phyloP scores from a whole-genome alignment of 805 yeast species.

The Pichia cabralensis region DNA sequence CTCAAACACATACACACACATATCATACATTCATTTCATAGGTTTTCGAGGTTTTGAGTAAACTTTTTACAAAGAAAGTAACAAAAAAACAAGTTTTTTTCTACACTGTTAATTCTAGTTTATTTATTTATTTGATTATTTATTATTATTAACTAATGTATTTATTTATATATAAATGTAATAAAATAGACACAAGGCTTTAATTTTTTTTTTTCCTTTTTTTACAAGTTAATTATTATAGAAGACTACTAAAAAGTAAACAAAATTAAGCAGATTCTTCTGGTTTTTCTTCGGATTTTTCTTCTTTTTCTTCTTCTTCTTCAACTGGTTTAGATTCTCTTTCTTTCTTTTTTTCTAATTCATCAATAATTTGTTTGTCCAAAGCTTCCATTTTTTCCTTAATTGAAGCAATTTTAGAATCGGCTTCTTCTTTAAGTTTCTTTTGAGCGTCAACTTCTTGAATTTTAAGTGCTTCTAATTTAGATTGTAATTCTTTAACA shows the following conservation, averaged over 20 bases:
- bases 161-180: no score
- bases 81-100: no score
- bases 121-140: no score
- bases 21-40: no score
- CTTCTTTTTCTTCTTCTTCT: not conserved
- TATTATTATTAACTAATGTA: no score
- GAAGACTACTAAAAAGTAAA: no score
- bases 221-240: not conserved
- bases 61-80: no score
- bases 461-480: constrained; percentile 55
- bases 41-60: no score
- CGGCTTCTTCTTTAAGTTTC: constrained; percentile 64
- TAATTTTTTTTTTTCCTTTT: not conserved
- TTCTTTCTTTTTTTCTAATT: constrained; percentile 20
- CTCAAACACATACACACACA: no score
- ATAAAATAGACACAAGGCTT: no score
- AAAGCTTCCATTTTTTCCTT: constrained; percentile 35
- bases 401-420: constrained; percentile 63
- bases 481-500: constrained; percentile 57
- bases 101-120: no score
- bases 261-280: not conserved
- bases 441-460: constrained; percentile 77
- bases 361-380: constrained; percentile 21
- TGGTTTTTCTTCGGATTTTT: not conserved
- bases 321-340: constrained; percentile 5